These are phyloP conservation scores for Strobilomyces echinocephalus DNA, from an alignment of 768 basidiomycete genomes.

Conservation along the genomic window DNA sequence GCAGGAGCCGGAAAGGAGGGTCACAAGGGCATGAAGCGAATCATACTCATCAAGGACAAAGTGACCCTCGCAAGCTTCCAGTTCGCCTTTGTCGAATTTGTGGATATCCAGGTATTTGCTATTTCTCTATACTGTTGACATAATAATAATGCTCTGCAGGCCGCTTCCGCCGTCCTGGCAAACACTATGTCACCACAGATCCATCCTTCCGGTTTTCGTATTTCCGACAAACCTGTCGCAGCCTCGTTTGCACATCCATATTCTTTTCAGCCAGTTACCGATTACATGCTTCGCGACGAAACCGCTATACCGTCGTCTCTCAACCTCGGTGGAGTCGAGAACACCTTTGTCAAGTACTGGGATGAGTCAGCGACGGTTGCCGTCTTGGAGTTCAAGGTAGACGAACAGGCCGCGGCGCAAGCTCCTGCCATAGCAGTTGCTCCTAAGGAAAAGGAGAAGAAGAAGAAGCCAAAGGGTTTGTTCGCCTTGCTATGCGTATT, in stretches of 20 bases:
- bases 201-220: slow-evolving; percentile 92
- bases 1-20: slow-evolving; percentile 75
- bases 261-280: slow-evolving; percentile 79
- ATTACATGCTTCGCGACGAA: slow-evolving; percentile 72
- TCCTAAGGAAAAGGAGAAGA: slow-evolving; percentile 57
- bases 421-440: slow-evolving; percentile 37
- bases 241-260: slow-evolving; percentile 90
- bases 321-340: slow-evolving; percentile 67
- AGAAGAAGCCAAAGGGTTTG: slow-evolving; percentile 54
- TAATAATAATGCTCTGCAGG: slow-evolving; percentile 40
- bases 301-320: slow-evolving; percentile 65
- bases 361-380: slow-evolving; percentile 79
- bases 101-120: slow-evolving; percentile 65
- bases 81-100: slow-evolving; percentile 91
- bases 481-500: not conserved
- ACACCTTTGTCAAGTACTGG: slow-evolving; percentile 84
- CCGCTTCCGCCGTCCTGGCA: slow-evolving; percentile 75
- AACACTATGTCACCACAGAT: slow-evolving; percentile 82
- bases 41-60: slow-evolving; percentile 87
- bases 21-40: slow-evolving; percentile 81
- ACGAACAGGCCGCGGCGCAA: slow-evolving; percentile 40
- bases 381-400: slow-evolving; percentile 75
- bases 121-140: not conserved
- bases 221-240: slow-evolving; percentile 83
- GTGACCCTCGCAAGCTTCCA: slow-evolving; percentile 86